Conservation (phyloP, 257 asterid genomes). For the Penstemon barbatus region DNA sequence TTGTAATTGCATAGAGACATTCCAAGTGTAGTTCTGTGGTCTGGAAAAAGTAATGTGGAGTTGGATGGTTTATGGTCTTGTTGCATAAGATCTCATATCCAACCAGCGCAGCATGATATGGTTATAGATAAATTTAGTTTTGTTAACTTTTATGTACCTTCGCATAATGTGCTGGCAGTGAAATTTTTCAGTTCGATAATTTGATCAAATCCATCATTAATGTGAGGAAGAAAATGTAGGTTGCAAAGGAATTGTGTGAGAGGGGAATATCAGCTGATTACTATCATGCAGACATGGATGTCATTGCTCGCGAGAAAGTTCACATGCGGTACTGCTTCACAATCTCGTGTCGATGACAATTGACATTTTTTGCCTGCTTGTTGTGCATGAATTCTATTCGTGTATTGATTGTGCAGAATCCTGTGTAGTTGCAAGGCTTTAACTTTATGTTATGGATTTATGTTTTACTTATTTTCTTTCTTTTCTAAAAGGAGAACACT, state of each 20-base stretch:
- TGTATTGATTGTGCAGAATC: slow-evolving; percentile 14
- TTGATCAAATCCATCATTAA: slow-evolving; percentile 26
- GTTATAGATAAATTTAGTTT: slow-evolving; percentile 11
- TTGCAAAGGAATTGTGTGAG: slow-evolving; percentile 78
- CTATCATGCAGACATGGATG: slow-evolving; percentile 98
- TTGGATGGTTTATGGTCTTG: slow-evolving; percentile 15
- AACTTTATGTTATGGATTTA: slow-evolving; percentile 1
- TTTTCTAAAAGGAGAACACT: slow-evolving; percentile 20
- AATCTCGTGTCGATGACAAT: slow-evolving; percentile 24
- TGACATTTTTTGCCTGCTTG: slow-evolving; percentile 30
- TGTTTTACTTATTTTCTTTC: slow-evolving; percentile 3
- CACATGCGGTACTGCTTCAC: slow-evolving; percentile 61
- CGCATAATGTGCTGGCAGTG: slow-evolving; percentile 15
- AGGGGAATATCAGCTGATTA: slow-evolving; percentile 82
- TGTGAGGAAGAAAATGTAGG: slow-evolving; percentile 45
- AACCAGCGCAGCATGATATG: slow-evolving; percentile 13
- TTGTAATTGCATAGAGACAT: background rate
- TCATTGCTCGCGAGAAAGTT: slow-evolving; percentile 77
- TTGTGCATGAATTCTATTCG: slow-evolving; percentile 13
- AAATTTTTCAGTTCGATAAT: background rate
- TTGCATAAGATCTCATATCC: background rate
- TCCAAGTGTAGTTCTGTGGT: slow-evolving; percentile 14
- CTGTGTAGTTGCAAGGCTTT: slow-evolving; percentile 8
- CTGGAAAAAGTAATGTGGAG: background rate
- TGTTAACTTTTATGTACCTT: slow-evolving; percentile 8